Evolutionary conservation across 2,329 filamentous ascomycete species (phyloP).

Genomic region (Cladosporium sp.): DNA sequence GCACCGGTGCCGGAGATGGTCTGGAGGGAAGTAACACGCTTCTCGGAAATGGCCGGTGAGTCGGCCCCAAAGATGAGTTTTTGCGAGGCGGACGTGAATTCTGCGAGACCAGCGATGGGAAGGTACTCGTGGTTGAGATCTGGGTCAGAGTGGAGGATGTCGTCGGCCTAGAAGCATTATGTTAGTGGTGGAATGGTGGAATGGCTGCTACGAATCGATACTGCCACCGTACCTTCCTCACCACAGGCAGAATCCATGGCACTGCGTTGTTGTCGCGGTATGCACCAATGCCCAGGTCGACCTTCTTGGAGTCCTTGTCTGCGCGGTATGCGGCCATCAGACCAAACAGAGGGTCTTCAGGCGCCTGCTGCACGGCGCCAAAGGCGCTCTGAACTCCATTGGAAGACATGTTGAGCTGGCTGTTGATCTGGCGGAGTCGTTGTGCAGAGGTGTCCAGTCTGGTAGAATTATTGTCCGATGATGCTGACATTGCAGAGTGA

Average conservation of each 20-base stretch:
- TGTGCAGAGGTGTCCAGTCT: slow-evolving; percentile 23
- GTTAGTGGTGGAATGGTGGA: background rate
- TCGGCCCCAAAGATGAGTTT: slow-evolving; percentile 79
- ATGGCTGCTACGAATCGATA: background rate
- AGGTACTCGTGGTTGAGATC: slow-evolving; percentile 97
- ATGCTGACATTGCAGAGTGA: slow-evolving; percentile 11
- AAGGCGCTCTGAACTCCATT: slow-evolving; percentile 61
- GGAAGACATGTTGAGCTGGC: slow-evolving; percentile 62
- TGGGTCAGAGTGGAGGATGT: slow-evolving; percentile 81
- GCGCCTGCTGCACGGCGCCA: slow-evolving; percentile 78
- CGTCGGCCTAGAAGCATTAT: slow-evolving; percentile 68
- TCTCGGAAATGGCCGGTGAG: slow-evolving; percentile 78
- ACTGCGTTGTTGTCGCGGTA: slow-evolving; percentile 95
- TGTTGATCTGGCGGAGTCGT: slow-evolving; percentile 55
- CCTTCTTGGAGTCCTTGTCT: slow-evolving; percentile 72
- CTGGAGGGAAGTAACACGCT: slow-evolving; percentile 77
- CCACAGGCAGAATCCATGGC: slow-evolving; percentile 93
- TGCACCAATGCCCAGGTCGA: slow-evolving; percentile 91
- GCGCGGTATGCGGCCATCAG: slow-evolving; percentile 83
- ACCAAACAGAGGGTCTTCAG: slow-evolving; percentile 92
- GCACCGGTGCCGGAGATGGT: slow-evolving; percentile 97
- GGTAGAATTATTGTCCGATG: background rate
- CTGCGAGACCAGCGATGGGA: slow-evolving; percentile 81
- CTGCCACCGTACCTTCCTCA: slow-evolving; percentile 70
- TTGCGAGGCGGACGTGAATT: slow-evolving; percentile 85